Evolutionary conservation across 352 stramenopile species (phyloP), one percentile per base, ranked within the genome.

Genomic region (Pythium rhizo-oryzae): DNA sequence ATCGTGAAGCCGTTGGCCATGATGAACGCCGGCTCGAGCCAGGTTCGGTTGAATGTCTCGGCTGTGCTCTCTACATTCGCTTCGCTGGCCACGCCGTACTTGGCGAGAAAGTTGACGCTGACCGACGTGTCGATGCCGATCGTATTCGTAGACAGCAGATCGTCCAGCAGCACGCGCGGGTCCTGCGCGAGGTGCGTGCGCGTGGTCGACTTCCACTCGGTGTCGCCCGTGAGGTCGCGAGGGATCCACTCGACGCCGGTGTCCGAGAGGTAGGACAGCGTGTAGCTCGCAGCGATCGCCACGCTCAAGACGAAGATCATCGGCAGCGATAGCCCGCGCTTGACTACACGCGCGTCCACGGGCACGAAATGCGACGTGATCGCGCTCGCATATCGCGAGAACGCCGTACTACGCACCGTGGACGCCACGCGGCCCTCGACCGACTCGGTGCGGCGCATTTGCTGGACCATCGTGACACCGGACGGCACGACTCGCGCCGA

Each of bases 221-320:
- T 49, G 30, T 71, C 58, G 24, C 65, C 65, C n/a, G 65, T 66
- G 65, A 71, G 65, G n/a, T 71, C 65, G 8, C 55, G 47, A 12
- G 65, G 56, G 16, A 33, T 23, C 64, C 64, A 70, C 18, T 21
- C 11, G 18, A 51, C 25, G 11, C 13, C 12, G 55, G 28, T 39
- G 35, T 61, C 52, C 52, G 52, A 58, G 44, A 70, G 30, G 8
- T 23, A 19, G 5, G 55, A 57, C 7, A 65, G 49, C 55, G 47
- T 28, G 49, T 70, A 70, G 56, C 64, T 70, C 50, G 59, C 55
- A 23, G 43, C 64, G 21, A 70, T 67, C 1, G 65, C 53, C 11
- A 67, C 65, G 37, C 65, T 63, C 11, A 72, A 44, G 2, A 59
- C 24, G 18, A 67, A 67, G 46, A 72, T 72, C 21, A 72, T 37